Evolutionary conservation across 805 yeast species (phyloP).

Genomic region (Candida succiphila): DNA sequence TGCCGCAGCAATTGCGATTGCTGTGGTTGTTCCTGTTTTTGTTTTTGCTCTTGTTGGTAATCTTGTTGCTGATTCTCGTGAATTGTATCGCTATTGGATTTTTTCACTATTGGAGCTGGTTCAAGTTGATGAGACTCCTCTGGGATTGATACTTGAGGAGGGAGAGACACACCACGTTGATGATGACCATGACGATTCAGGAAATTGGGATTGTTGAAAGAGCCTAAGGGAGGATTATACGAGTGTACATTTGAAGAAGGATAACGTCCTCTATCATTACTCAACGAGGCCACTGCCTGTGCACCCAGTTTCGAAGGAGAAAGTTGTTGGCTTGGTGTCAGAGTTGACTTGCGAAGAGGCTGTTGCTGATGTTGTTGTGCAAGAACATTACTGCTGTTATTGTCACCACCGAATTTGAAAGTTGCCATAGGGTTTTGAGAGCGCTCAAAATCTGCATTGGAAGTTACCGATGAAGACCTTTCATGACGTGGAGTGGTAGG

Average conservation of each 20-base stretch:
- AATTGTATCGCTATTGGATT: too few species aligned
- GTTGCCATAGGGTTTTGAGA: conserved; percentile 13
- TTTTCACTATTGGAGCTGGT: too few species aligned
- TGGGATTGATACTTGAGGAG: conserved; percentile 24
- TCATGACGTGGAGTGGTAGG: conserved; percentile 3
- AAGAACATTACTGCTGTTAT: conserved; percentile 7
- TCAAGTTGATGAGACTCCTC: too few species aligned
- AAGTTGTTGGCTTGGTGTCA: conserved; percentile 25
- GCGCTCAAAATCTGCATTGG: neutral
- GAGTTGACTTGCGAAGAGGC: conserved; percentile 20
- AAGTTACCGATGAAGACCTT: conserved; percentile 8
- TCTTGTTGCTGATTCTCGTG: too few species aligned
- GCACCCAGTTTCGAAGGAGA: conserved; percentile 73
- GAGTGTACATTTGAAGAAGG: conserved; percentile 5
- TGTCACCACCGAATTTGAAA: conserved; percentile 21
- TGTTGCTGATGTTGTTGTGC: conserved; percentile 1
- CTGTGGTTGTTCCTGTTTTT: neutral
- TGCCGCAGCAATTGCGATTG: neutral
- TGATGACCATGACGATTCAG: too few species aligned
- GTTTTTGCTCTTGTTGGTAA: neutral
- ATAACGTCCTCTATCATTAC: conserved; percentile 15
- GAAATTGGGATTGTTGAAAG: too few species aligned
- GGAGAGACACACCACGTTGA: conserved; percentile 30
- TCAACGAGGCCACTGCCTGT: conserved; percentile 49
- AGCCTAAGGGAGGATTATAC: neutral